These are phyloP conservation scores for Ampelomyces quisqualis DNA, from an alignment of 2,329 filamentous ascomycete species.

Conservation along the genomic window DNA sequence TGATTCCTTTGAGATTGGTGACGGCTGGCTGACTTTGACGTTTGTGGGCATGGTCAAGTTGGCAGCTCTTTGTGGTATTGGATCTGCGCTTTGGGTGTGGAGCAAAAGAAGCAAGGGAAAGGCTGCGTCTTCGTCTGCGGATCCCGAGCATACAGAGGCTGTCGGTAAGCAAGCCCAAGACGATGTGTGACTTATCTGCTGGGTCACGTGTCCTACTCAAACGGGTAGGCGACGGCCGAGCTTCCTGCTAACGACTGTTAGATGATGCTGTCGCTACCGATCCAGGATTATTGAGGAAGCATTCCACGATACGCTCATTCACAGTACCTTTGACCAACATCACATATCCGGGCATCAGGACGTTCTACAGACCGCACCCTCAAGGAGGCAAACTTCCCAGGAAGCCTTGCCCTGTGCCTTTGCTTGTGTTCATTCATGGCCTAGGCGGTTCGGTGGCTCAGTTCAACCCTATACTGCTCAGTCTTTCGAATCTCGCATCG, in stretches of 20 bases:
- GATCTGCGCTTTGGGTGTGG: slow-evolving; percentile 40
- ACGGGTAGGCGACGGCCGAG: not conserved
- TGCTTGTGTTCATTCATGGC: slow-evolving; percentile 90
- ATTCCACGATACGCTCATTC: slow-evolving; percentile 71
- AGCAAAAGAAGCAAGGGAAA: slow-evolving; percentile 24
- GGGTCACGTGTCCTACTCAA: slow-evolving; percentile 9
- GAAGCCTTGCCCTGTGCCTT: slow-evolving; percentile 70
- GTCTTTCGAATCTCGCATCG: slow-evolving; percentile 77
- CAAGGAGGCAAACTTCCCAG: slow-evolving; percentile 79
- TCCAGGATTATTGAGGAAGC: slow-evolving; percentile 75
- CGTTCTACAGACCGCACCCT: slow-evolving; percentile 80
- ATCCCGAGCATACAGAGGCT: slow-evolving; percentile 23
- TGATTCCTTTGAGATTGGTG: slow-evolving; percentile 27
- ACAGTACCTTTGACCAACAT: slow-evolving; percentile 63
- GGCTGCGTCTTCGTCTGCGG: slow-evolving; percentile 14
- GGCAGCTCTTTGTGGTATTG: slow-evolving; percentile 40
- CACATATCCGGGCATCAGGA: slow-evolving; percentile 73
- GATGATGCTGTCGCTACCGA: slow-evolving; percentile 61
- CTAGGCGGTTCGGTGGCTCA: slow-evolving; percentile 90
- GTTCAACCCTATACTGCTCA: slow-evolving; percentile 78
- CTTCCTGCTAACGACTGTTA: slow-evolving; percentile 12
- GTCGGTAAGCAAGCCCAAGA: slow-evolving; percentile 27
- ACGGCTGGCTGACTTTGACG: slow-evolving; percentile 20
- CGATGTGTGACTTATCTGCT: slow-evolving; percentile 9
- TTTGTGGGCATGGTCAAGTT: slow-evolving; percentile 44